Conservation (phyloP, 495 filamentous ascomycete species). For the Paragyromitra xinjiangensis region DNA sequence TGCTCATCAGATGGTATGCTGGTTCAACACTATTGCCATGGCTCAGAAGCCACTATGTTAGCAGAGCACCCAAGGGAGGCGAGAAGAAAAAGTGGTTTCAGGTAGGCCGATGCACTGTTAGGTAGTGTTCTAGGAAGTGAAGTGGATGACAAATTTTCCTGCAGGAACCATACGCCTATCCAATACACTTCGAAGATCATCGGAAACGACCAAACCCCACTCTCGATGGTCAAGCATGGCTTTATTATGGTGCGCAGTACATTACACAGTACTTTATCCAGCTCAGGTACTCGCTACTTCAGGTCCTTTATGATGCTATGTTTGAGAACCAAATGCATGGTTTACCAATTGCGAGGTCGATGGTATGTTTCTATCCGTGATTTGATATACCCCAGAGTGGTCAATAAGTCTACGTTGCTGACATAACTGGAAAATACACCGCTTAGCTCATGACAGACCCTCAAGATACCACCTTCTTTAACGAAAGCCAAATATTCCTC, state of each 20-base stretch:
- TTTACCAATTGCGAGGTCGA: slow-evolving; percentile 56
- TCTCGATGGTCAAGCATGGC: slow-evolving; percentile 23
- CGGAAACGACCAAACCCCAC: no score
- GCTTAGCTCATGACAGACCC: slow-evolving; percentile 56
- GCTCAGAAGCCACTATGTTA: slow-evolving; percentile 57
- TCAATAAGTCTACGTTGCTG: no score
- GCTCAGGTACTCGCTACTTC: slow-evolving; percentile 57
- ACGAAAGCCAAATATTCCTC: slow-evolving; percentile 51
- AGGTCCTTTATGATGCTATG: slow-evolving; percentile 58
- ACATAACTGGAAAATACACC: no score
- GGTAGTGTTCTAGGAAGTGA: no score
- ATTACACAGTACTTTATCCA: slow-evolving; percentile 55
- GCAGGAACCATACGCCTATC: slow-evolving; percentile 53
- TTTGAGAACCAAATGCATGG: slow-evolving; percentile 58
- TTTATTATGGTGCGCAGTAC: slow-evolving; percentile 51
- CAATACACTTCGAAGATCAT: slow-evolving; percentile 15
- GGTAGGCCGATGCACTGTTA: slow-evolving; percentile 28
- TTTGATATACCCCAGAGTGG: no score
- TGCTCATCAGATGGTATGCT: slow-evolving; percentile 59
- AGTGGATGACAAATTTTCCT: no score
- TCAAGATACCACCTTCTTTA: slow-evolving; percentile 51
- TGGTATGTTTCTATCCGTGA: slow-evolving; percentile 24
- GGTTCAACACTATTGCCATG: slow-evolving; percentile 57
- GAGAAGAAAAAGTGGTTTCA: slow-evolving; percentile 53
- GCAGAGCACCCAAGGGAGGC: not conserved